Conservation (phyloP, 2,329 filamentous ascomycete genomes). For the Huntiella savannae region DNA sequence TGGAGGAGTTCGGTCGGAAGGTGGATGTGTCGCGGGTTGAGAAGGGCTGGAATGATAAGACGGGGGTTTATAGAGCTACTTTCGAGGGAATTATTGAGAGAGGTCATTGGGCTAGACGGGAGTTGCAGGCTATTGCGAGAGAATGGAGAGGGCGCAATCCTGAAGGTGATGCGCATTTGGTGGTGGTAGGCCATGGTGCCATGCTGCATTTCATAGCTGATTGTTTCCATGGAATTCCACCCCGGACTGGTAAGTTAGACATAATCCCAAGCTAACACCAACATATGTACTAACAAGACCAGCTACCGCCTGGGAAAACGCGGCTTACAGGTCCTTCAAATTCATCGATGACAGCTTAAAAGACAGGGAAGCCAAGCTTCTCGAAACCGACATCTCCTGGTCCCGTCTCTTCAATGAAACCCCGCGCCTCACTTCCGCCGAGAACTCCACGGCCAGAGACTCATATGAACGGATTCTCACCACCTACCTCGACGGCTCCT, state of each 20-base stretch:
- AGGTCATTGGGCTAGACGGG: slow-evolving; percentile 39
- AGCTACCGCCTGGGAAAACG: slow-evolving; percentile 60
- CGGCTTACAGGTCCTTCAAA: slow-evolving; percentile 49
- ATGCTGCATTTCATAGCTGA: slow-evolving; percentile 72
- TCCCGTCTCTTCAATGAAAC: slow-evolving; percentile 23
- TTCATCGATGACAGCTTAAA: slow-evolving; percentile 35
- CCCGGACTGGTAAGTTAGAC: slow-evolving; percentile 21
- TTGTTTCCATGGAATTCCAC: slow-evolving; percentile 48
- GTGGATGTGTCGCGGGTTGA: slow-evolving; percentile 46
- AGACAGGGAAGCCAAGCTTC: slow-evolving; percentile 28
- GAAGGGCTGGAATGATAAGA: slow-evolving; percentile 45
- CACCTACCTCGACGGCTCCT: slow-evolving; percentile 17
- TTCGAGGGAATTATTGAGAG: slow-evolving; percentile 37
- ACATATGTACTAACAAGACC: not conserved
- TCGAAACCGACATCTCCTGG: slow-evolving; percentile 32
- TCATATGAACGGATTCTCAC: slow-evolving; percentile 20
- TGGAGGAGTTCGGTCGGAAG: slow-evolving; percentile 37
- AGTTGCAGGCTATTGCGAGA: slow-evolving; percentile 33
- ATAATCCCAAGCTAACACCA: not conserved
- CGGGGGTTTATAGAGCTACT: slow-evolving; percentile 27
- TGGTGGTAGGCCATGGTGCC: slow-evolving; percentile 65
- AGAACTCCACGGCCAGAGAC: slow-evolving; percentile 26
- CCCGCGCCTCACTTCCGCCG: slow-evolving; percentile 23
- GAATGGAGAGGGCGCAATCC: slow-evolving; percentile 21
- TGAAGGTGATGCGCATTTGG: slow-evolving; percentile 35